Base-by-base conservation (phyloP, 2,329 filamentous ascomycete genomes). In the Sordariomycetes sp. region DNA sequence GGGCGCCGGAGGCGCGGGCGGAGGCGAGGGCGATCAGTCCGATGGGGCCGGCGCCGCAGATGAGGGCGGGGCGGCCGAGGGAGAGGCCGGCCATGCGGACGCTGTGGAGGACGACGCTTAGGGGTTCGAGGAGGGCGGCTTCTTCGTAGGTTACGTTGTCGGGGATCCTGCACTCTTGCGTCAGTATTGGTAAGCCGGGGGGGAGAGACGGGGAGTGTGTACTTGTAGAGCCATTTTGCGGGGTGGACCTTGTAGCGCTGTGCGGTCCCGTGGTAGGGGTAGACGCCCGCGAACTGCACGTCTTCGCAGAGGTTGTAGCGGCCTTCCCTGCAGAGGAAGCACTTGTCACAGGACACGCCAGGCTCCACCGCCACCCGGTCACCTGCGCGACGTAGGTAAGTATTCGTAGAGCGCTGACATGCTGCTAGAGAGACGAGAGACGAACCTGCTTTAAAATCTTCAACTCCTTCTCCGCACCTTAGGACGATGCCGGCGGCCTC, bases 291-390 rank as follows among this genome's bases (percentile, higher is more conserved):
- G 67, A 86, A 86, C 52, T 77, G 75, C 76, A 85, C 76, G 66
- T 81, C 76, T 60, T 83, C 77, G 65, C 84, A 87, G 7, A 86
- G 77, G 63, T 86, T 86, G 64, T 85, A 86, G 14, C 81, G 78
- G 5, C 83, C 84, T 25, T 78, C 76, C 54, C 69, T 69, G 65
- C 84, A 86, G 24, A 82, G 73, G 64, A 81, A 83, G 66, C 84
- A 87, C 35, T 72, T 68, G 14, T 76, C 76, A 64, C 86, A 89
- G 0, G 85, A 81, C 1, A 86, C 80, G 24, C 84, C 83, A 0
- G 84, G 83, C 64, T 89, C 85, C 18, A 89, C 70, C 3, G 85
- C 84, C 10, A 89, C 83, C 57, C 83, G 73, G 64, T 88, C 85
- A 12, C 83, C 82, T 58, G 46, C 5, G 6, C 4, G 22, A 11